Evolutionary conservation across 2,329 filamentous ascomycete species (phyloP), one percentile per base, ranked within the genome.

Genomic region (Phialophora verrucosa): DNA sequence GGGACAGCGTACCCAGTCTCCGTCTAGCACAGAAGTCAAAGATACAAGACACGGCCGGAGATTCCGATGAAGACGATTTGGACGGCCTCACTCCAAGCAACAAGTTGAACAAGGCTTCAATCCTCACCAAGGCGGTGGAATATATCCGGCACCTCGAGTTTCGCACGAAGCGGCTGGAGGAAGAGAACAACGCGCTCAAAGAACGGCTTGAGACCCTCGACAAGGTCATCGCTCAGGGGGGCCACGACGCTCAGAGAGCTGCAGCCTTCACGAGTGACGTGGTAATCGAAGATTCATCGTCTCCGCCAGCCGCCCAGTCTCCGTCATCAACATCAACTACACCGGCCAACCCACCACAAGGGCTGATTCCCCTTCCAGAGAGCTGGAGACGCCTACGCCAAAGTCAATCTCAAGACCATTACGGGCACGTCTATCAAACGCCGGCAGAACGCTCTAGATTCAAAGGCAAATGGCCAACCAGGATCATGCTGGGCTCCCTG

Each of bases 81-180:
- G 89, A 96, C 73, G 92, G 92, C 59, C 82, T 95, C 59, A 90
- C 92, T 2, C 91, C 93, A 0, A 92, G 93, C 5, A 93, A 96
- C 80, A 98, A 98, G 78, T 83, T 97, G 31, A 98, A 98, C 82
- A 98, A 98, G 78, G 94, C 94, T n/a, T 97, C 93, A 1, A 92
- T 98, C 59, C 81, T 98, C 51, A 93, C 92, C 71, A 98, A 98
- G 78, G 94, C 94, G 2, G 97, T 94, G 5, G 94, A 98, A 76
- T 98, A 98, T 73, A 98, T 98, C 71, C 87, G 90, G 44, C 93
- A 98, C 78, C 82, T 98, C 1, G 94, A 98, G 78, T 96, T 96
- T 80, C 88, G 93, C 12, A 96, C 96, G 73, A 91, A 88, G 71
- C 88, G 91, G 5, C 82, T 97, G 10, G 82, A 89, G 60, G 92